phyloP scores from a whole-genome alignment of 805 yeast genomes.

The Kluyveromyces aestuarii region DNA sequence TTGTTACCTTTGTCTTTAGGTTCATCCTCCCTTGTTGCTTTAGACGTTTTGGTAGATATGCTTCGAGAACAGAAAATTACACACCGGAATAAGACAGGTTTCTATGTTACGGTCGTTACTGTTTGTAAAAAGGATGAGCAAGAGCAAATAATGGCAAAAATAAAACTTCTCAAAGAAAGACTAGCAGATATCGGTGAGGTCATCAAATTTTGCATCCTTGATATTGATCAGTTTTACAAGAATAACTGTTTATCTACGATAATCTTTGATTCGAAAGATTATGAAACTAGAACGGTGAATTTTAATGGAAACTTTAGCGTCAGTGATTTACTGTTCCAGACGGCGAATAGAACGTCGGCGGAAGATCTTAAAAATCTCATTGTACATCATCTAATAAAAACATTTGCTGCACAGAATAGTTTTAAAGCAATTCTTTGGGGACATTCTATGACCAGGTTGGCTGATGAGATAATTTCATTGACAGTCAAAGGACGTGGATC shows the following conservation, averaged over 20 bases:
- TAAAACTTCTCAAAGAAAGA: conserved; percentile 10
- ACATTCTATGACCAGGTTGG: conserved; percentile 73
- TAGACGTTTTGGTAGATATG: conserved; percentile 56
- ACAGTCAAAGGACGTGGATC: conserved; percentile 86
- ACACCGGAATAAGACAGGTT: conserved; percentile 63
- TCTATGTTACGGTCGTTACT: conserved; percentile 41
- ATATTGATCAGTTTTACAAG: conserved; percentile 33
- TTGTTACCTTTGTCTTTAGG: conserved; percentile 63
- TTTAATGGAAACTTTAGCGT: conserved; percentile 1
- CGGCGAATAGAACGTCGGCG: conserved; percentile 48
- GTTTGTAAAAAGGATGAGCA: conserved; percentile 35
- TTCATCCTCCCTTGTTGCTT: conserved; percentile 51
- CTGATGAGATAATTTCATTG: conserved; percentile 67
- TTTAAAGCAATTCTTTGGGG: conserved; percentile 59
- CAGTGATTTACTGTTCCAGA: conserved; percentile 10
- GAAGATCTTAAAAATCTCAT: conserved; percentile 53
- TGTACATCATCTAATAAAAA: conserved; percentile 36
- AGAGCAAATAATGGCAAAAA: conserved; percentile 8
- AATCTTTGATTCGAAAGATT: conserved; percentile 25
- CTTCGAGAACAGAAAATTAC: conserved; percentile 52
- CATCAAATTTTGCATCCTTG: conserved; percentile 33
- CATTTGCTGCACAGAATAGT: conserved; percentile 35
- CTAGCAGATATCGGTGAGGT: conserved; percentile 24
- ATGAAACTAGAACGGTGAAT: conserved; percentile 1
- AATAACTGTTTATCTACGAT: conserved; percentile 26